phyloP scores from a whole-genome alignment of 2,329 filamentous ascomycete species.

The Penicillium sp. region DNA sequence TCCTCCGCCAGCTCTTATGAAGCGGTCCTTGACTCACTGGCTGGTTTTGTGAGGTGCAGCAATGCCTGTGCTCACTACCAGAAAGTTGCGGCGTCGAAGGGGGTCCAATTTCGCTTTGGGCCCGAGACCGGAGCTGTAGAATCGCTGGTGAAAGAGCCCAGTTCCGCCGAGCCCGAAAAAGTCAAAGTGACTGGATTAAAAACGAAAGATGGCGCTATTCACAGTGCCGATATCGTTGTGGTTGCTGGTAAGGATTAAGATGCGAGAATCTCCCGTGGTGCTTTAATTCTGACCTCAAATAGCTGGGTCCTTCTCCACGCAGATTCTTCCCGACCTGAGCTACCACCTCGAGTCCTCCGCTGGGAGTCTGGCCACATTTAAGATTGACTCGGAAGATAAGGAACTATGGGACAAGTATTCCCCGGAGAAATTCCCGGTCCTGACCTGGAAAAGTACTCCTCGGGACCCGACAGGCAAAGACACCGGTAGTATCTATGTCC shows the following conservation, averaged over 20 bases:
- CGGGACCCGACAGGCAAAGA: conserved; percentile 34
- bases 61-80: conserved; percentile 21
- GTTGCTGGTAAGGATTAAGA: conserved; percentile 27
- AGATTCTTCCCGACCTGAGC: conserved; percentile 32
- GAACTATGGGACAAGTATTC: conserved; percentile 40
- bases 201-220: conserved; percentile 23
- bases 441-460: conserved; percentile 37
- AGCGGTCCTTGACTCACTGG: conserved; percentile 18
- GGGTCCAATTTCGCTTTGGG: conserved; percentile 33
- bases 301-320: conserved; percentile 40
- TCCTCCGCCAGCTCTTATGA: conserved; percentile 11
- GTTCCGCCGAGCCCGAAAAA: neutral
- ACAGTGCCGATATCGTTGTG: conserved; percentile 26
- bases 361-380: conserved; percentile 34
- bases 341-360: conserved; percentile 37
- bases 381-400: conserved; percentile 26
- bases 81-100: conserved; percentile 24
- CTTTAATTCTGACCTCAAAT: conserved; percentile 1
- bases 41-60: conserved; percentile 21
- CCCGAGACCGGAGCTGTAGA: conserved; percentile 27
- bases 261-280: neutral
- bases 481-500: conserved; percentile 34
- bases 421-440: conserved; percentile 36
- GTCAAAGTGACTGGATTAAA: conserved; percentile 23
- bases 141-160: conserved; percentile 24